phyloP scores from a whole-genome alignment of 2,329 filamentous ascomycete species.

The Cladophialophora immunda region DNA sequence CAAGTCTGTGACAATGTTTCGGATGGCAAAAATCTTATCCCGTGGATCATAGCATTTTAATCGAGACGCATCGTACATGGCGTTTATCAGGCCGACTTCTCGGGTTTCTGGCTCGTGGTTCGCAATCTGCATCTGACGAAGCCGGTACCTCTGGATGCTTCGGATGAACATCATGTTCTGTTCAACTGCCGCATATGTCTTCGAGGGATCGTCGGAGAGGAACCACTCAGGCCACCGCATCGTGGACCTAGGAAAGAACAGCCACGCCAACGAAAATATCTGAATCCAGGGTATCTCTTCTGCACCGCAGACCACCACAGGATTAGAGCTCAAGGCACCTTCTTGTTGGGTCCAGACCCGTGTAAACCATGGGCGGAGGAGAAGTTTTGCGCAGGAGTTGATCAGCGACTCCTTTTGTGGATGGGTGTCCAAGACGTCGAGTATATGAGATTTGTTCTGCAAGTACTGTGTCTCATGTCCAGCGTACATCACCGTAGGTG shows the following conservation, averaged over 20 bases:
- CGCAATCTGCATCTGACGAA: constrained; percentile 12
- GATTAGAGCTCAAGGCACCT: constrained; percentile 21
- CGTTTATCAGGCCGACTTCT: constrained; percentile 7
- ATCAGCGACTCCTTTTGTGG: constrained; percentile 22
- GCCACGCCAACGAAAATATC: constrained; percentile 26
- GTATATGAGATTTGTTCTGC: constrained; percentile 26
- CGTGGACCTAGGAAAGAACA: constrained; percentile 22
- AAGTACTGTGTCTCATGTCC: constrained; percentile 10
- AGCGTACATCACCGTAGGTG: constrained; percentile 9
- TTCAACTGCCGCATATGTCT: constrained; percentile 22
- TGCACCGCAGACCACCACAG: constrained; percentile 20
- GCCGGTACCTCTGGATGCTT: constrained; percentile 24
- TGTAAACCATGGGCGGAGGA: constrained; percentile 26
- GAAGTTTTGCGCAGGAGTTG: constrained; percentile 25
- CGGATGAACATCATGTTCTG: constrained; percentile 20
- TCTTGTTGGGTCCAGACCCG: constrained; percentile 31
- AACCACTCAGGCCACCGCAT: constrained; percentile 32
- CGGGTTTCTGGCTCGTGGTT: not conserved
- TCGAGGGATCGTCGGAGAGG: constrained; percentile 9
- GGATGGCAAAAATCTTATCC: constrained; percentile 31
- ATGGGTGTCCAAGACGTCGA: constrained; percentile 25
- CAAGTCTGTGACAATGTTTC: constrained; percentile 29
- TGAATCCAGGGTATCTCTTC: constrained; percentile 26
- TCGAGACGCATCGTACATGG: constrained; percentile 18
- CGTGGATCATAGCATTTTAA: constrained; percentile 28